A percentile compares a stretch with the other conserved stretches of the same genome.
Conservation (phyloP, 306 rosid species). For the Begonia fuchsioides region DNA sequence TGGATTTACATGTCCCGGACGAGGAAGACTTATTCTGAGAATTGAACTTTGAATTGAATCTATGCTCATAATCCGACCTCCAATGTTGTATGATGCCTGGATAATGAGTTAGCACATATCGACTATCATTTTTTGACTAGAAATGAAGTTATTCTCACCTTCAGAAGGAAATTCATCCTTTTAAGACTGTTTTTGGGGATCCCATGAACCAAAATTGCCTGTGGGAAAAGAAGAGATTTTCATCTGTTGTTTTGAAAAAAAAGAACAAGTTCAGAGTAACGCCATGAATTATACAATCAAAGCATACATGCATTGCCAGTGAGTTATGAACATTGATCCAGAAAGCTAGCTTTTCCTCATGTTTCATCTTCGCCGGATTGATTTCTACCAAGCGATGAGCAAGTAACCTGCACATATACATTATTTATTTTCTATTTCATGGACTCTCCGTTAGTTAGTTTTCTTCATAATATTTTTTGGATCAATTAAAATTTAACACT, state of each 20-base stretch:
- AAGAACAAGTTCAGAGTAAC: too few species aligned
- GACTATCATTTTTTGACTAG: conserved; percentile 6
- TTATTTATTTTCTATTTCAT: too few species aligned
- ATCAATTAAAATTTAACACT: too few species aligned
- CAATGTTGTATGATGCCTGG: conserved; percentile 85
- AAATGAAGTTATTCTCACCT: conserved; percentile 32
- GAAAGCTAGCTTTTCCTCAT: conserved; percentile 82
- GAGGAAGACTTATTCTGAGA: conserved; percentile 73
- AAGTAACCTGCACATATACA: conserved; percentile 47
- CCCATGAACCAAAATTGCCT: conserved; percentile 82
- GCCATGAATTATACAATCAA: too few species aligned
- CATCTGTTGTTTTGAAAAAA: background rate
- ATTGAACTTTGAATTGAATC: conserved; percentile 66
- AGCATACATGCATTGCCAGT: conserved; percentile 82
- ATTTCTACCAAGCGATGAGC: conserved; percentile 51
- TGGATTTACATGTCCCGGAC: conserved; percentile 73
- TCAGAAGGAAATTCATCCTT: conserved; percentile 64
- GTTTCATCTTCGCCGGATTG: conserved; percentile 61
- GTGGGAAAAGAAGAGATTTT: conserved; percentile 21
- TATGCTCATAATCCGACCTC: conserved; percentile 62
- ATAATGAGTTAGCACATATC: conserved; percentile 10
- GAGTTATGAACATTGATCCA: conserved; percentile 92
- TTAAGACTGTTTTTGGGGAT: conserved; percentile 55
- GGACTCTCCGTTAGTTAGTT: too few species aligned
- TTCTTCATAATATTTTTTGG: too few species aligned